Evolutionary conservation across 2,329 filamentous ascomycete genomes (phyloP).

Genomic region (Lachnellula subtilissima): DNA sequence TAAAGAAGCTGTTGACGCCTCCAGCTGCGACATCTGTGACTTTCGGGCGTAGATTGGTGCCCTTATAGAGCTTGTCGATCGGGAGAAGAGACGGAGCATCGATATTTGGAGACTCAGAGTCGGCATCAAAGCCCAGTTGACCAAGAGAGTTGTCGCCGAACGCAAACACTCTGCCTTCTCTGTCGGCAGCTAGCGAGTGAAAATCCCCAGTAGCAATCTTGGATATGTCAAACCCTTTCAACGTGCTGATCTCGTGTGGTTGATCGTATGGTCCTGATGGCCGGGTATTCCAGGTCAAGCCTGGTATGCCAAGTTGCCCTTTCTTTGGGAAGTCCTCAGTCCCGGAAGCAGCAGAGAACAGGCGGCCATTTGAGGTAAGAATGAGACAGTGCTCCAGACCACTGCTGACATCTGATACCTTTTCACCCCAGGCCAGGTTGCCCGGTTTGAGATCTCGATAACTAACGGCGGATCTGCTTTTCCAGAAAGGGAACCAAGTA

Average conservation of each 20-base stretch:
- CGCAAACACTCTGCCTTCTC: constrained; percentile 70
- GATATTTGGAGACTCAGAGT: constrained; percentile 54
- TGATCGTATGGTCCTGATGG: constrained; percentile 75
- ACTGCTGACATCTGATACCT: constrained; percentile 66
- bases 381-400: constrained; percentile 85
- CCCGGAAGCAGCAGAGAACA: constrained; percentile 84
- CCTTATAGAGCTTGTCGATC: constrained; percentile 67
- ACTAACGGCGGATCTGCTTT: constrained; percentile 51
- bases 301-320: constrained; percentile 84
- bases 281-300: constrained; percentile 72
- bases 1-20: constrained; percentile 82
- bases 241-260: constrained; percentile 69
- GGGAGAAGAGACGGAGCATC: constrained; percentile 69
- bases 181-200: constrained; percentile 76
- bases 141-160: constrained; percentile 91
- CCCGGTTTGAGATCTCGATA: constrained; percentile 69
- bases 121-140: constrained; percentile 80
- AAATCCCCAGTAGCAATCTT: constrained; percentile 80
- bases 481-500: constrained; percentile 72
- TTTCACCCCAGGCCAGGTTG: constrained; percentile 64
- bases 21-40: constrained; percentile 81
- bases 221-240: constrained; percentile 65
- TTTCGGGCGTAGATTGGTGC: constrained; percentile 55
- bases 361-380: constrained; percentile 75
- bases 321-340: constrained; percentile 71